Percentiles rank a stretch among this genome's conserved stretches.
Evolutionary conservation across 768 basidiomycete species (phyloP).

Genomic region (Rhodosporidiobolus odoratus): DNA sequence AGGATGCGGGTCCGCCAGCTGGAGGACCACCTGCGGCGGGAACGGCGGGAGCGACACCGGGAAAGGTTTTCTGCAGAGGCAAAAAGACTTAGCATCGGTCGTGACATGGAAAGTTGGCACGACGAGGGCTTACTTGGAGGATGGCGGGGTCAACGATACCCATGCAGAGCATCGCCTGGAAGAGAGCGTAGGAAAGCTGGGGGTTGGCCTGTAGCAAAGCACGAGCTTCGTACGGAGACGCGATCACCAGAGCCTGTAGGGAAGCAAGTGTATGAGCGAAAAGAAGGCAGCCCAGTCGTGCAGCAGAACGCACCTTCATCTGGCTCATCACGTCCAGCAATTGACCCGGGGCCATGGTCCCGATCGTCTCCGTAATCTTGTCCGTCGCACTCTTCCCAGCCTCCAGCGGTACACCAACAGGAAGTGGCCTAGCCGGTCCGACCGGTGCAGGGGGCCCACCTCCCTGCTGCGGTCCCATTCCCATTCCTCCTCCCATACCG

Average conservation of each 20-base stretch:
- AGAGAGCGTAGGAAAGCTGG: conserved; percentile 90
- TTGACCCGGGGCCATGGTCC: conserved; percentile 72
- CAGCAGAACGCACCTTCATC: conserved; percentile 72
- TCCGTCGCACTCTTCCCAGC: conserved; percentile 70
- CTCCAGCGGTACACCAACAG: conserved; percentile 68
- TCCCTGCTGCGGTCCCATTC: not conserved
- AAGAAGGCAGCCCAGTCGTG: no score
- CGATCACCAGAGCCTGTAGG: conserved; percentile 78
- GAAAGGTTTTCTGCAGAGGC: conserved; percentile 49
- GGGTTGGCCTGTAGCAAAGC: conserved; percentile 74
- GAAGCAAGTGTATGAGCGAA: not conserved
- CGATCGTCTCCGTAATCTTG: conserved; percentile 77
- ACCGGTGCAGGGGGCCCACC: not conserved
- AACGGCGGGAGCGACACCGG: conserved; percentile 21
- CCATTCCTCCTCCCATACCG: not conserved
- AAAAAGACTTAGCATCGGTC: not conserved
- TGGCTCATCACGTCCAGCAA: conserved; percentile 91
- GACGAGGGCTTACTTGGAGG: conserved; percentile 57
- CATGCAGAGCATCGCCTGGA: conserved; percentile 87
- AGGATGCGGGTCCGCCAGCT: conserved; percentile 27
- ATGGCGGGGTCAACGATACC: conserved; percentile 86
- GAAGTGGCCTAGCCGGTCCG: conserved; percentile 57
- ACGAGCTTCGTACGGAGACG: conserved; percentile 82
- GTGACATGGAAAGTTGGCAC: conserved; percentile 30
- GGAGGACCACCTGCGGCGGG: conserved; percentile 36